Percentiles rank a stretch among this genome's conserved stretches.
These are phyloP conservation scores for Fusarium chlamydosporum DNA, from an alignment of 2,329 filamentous ascomycete genomes.

Conservation along the genomic window DNA sequence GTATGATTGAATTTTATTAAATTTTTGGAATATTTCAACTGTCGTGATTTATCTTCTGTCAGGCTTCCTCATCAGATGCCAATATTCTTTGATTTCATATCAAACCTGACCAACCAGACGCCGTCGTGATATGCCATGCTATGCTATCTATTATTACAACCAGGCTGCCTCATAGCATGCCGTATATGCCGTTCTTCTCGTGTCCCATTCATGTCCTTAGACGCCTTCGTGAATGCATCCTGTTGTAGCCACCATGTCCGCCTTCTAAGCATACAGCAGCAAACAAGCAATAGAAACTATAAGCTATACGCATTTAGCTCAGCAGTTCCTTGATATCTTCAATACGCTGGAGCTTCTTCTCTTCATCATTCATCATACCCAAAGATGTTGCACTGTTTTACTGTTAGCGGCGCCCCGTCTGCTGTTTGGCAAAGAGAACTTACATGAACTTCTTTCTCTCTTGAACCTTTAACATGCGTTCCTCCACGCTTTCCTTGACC, in stretches of 20 bases:
- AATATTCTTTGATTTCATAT: conserved; percentile 32
- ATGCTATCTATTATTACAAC: conserved; percentile 20
- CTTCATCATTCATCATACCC: conserved; percentile 94
- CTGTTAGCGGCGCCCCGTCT: conserved; percentile 31
- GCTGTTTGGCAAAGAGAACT: conserved; percentile 59
- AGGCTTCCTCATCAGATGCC: conserved; percentile 43
- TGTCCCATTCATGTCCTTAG: conserved; percentile 25
- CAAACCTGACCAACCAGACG: conserved; percentile 23
- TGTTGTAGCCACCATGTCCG: conserved; percentile 1
- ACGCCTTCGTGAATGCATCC: conserved; percentile 39
- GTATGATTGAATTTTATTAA: conserved; percentile 26
- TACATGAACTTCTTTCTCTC: conserved; percentile 96
- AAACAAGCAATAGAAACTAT: conserved; percentile 3
- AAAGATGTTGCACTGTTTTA: conserved; percentile 83
- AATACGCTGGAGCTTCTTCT: conserved; percentile 89
- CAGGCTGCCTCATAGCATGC: conserved; percentile 18
- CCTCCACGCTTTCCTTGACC: conserved; percentile 91
- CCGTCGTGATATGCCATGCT: conserved; percentile 20
- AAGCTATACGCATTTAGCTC: conserved; percentile 61
- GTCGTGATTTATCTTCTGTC: conserved; percentile 43
- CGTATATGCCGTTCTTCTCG: conserved; percentile 19
- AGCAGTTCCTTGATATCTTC: conserved; percentile 95
- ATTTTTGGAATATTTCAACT: conserved; percentile 16
- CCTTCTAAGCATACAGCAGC: conserved; percentile 8
- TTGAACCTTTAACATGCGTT: conserved; percentile 93